These are phyloP conservation scores for Colletotrichum melonis DNA, from an alignment of 2,329 filamentous ascomycete genomes.

Conservation along the genomic window DNA sequence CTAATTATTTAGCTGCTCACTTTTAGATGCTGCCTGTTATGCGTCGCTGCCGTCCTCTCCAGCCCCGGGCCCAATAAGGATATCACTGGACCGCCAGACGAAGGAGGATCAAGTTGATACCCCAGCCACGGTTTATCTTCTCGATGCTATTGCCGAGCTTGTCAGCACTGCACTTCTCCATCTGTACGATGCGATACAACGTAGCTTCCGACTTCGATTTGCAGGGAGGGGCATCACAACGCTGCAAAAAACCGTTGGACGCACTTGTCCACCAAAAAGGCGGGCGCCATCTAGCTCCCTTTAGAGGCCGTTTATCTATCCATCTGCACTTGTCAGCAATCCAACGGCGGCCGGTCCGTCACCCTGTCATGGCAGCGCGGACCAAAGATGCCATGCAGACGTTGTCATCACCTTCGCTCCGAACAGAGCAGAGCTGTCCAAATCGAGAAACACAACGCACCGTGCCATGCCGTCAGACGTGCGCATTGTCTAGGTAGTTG, in stretches of 20 bases:
- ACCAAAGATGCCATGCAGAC: constrained; percentile 13
- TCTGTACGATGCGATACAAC: neutral
- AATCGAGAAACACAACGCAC: neutral
- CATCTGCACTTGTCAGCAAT: neutral
- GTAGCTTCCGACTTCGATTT: neutral
- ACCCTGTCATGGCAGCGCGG: neutral
- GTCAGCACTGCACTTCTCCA: neutral
- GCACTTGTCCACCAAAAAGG: neutral
- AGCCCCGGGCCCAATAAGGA: neutral
- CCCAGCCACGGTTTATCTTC: neutral
- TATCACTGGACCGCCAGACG: neutral
- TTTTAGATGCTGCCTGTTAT: neutral
- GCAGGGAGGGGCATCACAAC: neutral
- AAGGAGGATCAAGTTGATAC: neutral
- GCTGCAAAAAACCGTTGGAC: neutral
- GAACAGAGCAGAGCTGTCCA: neutral
- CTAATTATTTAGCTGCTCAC: neutral
- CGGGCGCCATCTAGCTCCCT: neutral
- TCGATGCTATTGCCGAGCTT: neutral
- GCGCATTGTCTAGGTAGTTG: neutral
- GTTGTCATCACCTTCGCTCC: neutral
- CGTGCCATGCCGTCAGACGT: neutral
- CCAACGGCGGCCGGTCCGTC: neutral
- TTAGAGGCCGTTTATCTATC: neutral
- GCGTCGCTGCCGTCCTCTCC: too few relatives aligned